Percentiles rank a stretch among this genome's conserved stretches.
phyloP scores from a whole-genome alignment of 2,329 filamentous ascomycete genomes.

The Phyllosticta citriasiana region DNA sequence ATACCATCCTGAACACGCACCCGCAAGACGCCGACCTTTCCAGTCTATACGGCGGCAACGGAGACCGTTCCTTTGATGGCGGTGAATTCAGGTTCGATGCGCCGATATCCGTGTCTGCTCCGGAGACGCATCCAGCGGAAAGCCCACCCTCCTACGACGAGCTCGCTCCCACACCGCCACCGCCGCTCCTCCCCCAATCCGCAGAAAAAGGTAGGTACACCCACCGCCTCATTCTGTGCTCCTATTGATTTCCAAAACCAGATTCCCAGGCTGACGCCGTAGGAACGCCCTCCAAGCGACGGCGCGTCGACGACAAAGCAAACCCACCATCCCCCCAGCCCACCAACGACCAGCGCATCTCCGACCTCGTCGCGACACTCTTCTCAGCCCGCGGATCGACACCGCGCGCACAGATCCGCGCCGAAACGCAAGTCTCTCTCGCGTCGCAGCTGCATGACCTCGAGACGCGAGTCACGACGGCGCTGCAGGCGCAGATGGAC shows the following conservation, averaged over 20 bases:
- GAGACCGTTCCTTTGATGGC: background rate
- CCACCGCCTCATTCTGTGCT: background rate
- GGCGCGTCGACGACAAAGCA: background rate
- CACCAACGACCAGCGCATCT: background rate
- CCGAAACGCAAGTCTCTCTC: background rate
- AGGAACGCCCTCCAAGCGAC: background rate
- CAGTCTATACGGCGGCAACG: background rate
- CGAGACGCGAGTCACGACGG: background rate
- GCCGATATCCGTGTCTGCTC: background rate
- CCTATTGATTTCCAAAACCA: background rate
- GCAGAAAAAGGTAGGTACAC: background rate
- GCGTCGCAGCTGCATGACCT: background rate
- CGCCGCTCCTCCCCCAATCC: background rate
- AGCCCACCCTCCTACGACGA: conserved; percentile 4
- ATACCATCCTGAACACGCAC: background rate
- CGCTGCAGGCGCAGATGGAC: background rate
- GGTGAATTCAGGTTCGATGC: background rate
- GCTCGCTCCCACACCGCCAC: background rate
- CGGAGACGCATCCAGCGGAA: background rate
- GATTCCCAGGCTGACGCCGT: background rate
- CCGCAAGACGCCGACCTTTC: background rate
- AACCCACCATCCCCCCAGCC: background rate
- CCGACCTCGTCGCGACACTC: background rate
- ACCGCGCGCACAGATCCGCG: background rate
- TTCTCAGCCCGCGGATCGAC: background rate